phyloP scores from a whole-genome alignment of 805 yeast genomes.

The Ogataea paraovalis region DNA sequence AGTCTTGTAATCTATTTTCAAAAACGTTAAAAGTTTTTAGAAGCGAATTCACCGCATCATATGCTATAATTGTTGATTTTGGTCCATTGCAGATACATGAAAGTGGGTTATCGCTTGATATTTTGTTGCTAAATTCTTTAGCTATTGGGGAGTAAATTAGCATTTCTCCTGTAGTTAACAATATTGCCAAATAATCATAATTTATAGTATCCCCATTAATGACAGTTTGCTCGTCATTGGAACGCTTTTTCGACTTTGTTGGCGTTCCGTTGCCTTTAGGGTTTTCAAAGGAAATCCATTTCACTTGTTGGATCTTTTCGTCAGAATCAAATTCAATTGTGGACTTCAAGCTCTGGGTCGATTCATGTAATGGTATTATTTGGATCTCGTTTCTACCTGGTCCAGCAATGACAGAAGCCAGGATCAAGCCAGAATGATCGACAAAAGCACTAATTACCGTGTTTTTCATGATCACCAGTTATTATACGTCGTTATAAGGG shows the following conservation, averaged over 20 bases:
- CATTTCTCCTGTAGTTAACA: slow-evolving; percentile 35
- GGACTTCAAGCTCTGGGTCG: slow-evolving; percentile 22
- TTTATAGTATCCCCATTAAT: slow-evolving; percentile 3
- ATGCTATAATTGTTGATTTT: slow-evolving; percentile 26
- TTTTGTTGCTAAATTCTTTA: slow-evolving; percentile 36
- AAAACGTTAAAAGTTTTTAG: slow-evolving; percentile 24
- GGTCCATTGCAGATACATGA: slow-evolving; percentile 24
- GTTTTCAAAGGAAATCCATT: slow-evolving; percentile 32
- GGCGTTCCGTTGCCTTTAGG: slow-evolving; percentile 2
- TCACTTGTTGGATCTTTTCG: slow-evolving; percentile 32
- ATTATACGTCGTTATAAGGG: neutral
- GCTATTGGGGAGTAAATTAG: slow-evolving; percentile 41
- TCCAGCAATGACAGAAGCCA: slow-evolving; percentile 35
- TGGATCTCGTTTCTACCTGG: slow-evolving; percentile 46
- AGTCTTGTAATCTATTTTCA: slow-evolving; percentile 20
- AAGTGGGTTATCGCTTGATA: slow-evolving; percentile 30
- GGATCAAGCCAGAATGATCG: slow-evolving; percentile 17
- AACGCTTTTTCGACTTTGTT: slow-evolving; percentile 25
- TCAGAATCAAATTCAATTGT: slow-evolving; percentile 40
- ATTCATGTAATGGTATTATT: slow-evolving; percentile 30
- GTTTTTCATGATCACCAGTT: slow-evolving; percentile 7
- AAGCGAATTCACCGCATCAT: slow-evolving; percentile 24
- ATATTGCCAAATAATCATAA: slow-evolving; percentile 19
- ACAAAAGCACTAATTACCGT: slow-evolving; percentile 13
- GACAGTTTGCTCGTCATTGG: slow-evolving; percentile 2